Evolutionary conservation across 2,329 filamentous ascomycete species (phyloP).

Genomic region (Triangularia setosa): DNA sequence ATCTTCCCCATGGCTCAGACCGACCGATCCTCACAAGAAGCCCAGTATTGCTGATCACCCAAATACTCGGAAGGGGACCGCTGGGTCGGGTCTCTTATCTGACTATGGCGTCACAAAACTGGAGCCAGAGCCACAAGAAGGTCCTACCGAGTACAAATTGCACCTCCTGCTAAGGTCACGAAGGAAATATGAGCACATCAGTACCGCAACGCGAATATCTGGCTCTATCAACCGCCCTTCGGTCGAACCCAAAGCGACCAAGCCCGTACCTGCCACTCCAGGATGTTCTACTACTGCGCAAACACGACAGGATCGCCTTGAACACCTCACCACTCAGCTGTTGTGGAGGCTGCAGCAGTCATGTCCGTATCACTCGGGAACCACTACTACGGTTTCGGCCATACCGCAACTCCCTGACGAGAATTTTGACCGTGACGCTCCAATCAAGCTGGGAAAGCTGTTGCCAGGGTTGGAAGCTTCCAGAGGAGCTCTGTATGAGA

Average conservation of each 20-base stretch:
- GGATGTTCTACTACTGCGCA: constrained; percentile 43
- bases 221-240: constrained; percentile 32
- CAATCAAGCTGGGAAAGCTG: constrained; percentile 52
- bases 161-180: constrained; percentile 80
- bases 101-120: constrained; percentile 70
- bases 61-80: constrained; percentile 23
- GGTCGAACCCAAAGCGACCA: constrained; percentile 28
- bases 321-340: constrained; percentile 91
- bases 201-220: constrained; percentile 47
- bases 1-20: constrained; percentile 80
- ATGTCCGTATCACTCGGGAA: constrained; percentile 81
- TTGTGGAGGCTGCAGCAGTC: constrained; percentile 95
- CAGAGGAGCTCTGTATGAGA: constrained; percentile 89
- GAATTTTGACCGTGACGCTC: constrained; percentile 41
- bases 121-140: constrained; percentile 87
- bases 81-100: constrained; percentile 43
- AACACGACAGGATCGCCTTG: constrained; percentile 75
- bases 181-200: constrained; percentile 67
- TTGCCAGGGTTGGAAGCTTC: constrained; percentile 86
- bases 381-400: constrained; percentile 64
- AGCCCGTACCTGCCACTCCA: constrained; percentile 21
- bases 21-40: constrained; percentile 42
- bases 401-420: constrained; percentile 71
- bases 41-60: constrained; percentile 28
- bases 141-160: constrained; percentile 94